A percentile compares a stretch with the other conserved stretches of the same genome.
Conservation (phyloP, 306 rosid species). For the Lathyrus oleraceus region DNA sequence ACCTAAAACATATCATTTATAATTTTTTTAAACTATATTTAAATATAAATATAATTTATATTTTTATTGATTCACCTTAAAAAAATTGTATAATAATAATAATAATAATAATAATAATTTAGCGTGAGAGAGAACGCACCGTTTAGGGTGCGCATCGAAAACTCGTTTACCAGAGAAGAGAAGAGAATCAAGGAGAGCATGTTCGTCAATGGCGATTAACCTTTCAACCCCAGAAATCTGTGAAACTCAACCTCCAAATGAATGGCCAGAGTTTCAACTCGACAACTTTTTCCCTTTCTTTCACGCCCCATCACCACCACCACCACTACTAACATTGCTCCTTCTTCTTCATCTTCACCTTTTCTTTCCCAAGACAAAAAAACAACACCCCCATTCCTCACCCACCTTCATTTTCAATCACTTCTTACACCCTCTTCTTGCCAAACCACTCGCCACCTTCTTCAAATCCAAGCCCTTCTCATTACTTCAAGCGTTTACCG, state of each 20-base stretch:
- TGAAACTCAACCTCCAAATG: conserved; percentile 35
- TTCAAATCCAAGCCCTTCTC: conserved; percentile 65
- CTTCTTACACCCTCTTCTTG: conserved; percentile 32
- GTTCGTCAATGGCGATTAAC: conserved; percentile 55
- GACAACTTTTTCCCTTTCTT: conserved; percentile 40
- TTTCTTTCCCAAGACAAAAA: neutral
- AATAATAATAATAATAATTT: too few species aligned
- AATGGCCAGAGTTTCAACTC: conserved; percentile 60
- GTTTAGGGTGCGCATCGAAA: too few species aligned
- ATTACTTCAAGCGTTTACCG: conserved; percentile 44
- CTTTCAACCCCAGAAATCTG: conserved; percentile 1
- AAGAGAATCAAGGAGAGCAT: conserved; percentile 21
- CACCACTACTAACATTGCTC: neutral
- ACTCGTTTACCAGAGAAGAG: neutral
- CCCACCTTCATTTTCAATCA: conserved; percentile 15
- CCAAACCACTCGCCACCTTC: conserved; percentile 40
- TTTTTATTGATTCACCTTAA: too few species aligned
- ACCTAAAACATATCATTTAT: too few species aligned
- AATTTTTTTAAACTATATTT: too few species aligned
- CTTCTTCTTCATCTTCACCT: conserved; percentile 22
- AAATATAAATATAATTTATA: too few species aligned
- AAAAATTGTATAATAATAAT: too few species aligned
- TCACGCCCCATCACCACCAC: conserved; percentile 30
- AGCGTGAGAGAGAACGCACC: too few species aligned
- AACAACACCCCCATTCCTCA: neutral